phyloP scores from a whole-genome alignment of 495 filamentous ascomycete species.

The Penicillium cosmopolitanum region DNA sequence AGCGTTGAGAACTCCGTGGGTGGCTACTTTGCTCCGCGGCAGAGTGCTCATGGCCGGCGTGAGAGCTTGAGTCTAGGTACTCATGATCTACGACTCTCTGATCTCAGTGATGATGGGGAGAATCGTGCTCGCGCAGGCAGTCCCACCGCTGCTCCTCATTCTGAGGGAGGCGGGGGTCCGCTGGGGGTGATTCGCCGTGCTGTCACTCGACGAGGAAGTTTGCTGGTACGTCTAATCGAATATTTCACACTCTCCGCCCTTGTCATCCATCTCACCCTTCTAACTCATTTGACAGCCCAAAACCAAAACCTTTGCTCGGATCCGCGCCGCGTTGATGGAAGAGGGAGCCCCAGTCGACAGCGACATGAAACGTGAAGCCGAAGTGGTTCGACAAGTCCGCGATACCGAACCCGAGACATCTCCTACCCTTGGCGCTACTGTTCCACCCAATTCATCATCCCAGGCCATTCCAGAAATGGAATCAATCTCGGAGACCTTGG shows the following conservation, averaged over 20 bases:
- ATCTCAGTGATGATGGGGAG: slow-evolving; percentile 79
- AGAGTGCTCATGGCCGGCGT: slow-evolving; percentile 61
- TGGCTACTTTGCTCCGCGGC: slow-evolving; percentile 49
- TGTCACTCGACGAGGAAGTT: slow-evolving; percentile 84
- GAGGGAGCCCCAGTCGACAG: slow-evolving; percentile 85
- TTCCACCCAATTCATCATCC: slow-evolving; percentile 55
- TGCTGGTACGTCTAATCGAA: slow-evolving; percentile 65
- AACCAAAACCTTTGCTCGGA: slow-evolving; percentile 90
- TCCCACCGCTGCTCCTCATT: slow-evolving; percentile 40
- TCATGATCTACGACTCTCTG: slow-evolving; percentile 82
- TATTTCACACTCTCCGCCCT: neutral
- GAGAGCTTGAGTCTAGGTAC: slow-evolving; percentile 88
- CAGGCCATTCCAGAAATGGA: slow-evolving; percentile 54
- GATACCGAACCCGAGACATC: slow-evolving; percentile 63
- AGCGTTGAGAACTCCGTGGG: slow-evolving; percentile 58
- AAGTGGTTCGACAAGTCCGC: slow-evolving; percentile 91
- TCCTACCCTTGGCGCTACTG: slow-evolving; percentile 40
- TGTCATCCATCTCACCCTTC: neutral
- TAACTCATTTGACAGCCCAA: slow-evolving; percentile 66
- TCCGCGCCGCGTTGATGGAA: slow-evolving; percentile 85
- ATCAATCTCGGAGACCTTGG: slow-evolving; percentile 61
- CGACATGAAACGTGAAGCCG: slow-evolving; percentile 88
- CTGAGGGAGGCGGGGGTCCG: slow-evolving; percentile 40
- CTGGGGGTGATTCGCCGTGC: slow-evolving; percentile 59
- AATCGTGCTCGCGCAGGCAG: slow-evolving; percentile 53